phyloP scores from a whole-genome alignment of 2,329 filamentous ascomycete species.

The Aureobasidium sp. region DNA sequence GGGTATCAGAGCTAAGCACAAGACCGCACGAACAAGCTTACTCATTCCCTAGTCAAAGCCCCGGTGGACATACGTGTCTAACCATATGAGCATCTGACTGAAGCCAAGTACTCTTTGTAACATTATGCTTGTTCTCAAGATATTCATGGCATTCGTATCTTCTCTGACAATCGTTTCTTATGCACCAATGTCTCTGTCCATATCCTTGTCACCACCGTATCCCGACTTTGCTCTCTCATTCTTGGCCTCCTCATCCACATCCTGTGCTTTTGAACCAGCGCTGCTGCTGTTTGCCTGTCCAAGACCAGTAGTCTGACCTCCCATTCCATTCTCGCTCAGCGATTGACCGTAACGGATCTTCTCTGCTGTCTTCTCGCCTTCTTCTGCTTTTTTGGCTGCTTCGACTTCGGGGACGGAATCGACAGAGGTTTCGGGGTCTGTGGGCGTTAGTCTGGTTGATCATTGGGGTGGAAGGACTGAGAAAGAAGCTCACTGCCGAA shows the following conservation, averaged over 20 bases:
- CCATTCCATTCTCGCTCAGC: slow-evolving; percentile 48
- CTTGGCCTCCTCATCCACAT: slow-evolving; percentile 25
- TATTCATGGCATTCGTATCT: not conserved
- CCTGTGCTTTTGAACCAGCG: slow-evolving; percentile 26
- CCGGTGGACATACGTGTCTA: too few relatives aligned
- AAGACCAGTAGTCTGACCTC: slow-evolving; percentile 41
- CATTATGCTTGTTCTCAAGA: not conserved
- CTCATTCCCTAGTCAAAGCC: too few relatives aligned
- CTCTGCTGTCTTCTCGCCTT: slow-evolving; percentile 39
- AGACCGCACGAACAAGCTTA: too few relatives aligned
- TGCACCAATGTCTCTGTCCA: slow-evolving; percentile 42
- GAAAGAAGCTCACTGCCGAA: slow-evolving; percentile 37
- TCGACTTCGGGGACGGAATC: slow-evolving; percentile 20
- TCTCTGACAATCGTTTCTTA: slow-evolving; percentile 18
- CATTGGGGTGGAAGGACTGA: not conserved
- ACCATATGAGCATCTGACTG: too few relatives aligned
- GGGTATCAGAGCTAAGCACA: too few relatives aligned
- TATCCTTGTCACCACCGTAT: slow-evolving; percentile 44
- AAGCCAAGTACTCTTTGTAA: not conserved
- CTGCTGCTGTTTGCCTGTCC: slow-evolving; percentile 32
- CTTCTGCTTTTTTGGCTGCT: slow-evolving; percentile 26
- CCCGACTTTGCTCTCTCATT: slow-evolving; percentile 41
- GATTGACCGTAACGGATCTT: slow-evolving; percentile 49
- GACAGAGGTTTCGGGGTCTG: slow-evolving; percentile 24
- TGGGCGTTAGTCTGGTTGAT: not conserved